These are phyloP conservation scores for Microthyrium microscopicum DNA, from an alignment of 2,329 filamentous ascomycete genomes.

Conservation along the genomic window DNA sequence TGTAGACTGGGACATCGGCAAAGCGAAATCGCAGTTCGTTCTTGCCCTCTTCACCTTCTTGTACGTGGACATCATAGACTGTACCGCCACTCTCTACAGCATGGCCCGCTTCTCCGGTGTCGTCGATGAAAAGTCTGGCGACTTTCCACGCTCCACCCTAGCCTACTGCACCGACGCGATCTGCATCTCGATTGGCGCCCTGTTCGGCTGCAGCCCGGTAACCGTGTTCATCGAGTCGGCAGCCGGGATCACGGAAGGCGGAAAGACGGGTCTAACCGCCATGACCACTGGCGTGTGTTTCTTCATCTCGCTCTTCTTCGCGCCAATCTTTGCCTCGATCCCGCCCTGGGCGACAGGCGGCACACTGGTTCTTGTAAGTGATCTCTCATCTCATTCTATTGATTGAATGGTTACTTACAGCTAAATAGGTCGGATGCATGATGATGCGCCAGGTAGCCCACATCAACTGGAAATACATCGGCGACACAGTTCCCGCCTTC, in stretches of 20 bases:
- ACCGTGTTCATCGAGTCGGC: constrained; percentile 79
- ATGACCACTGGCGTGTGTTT: constrained; percentile 69
- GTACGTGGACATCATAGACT: constrained; percentile 85
- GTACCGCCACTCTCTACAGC: constrained; percentile 71
- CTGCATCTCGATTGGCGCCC: constrained; percentile 62
- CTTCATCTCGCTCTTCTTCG: constrained; percentile 77
- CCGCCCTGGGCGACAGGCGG: constrained; percentile 80
- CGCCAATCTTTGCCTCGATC: constrained; percentile 78
- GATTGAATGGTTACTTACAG: constrained; percentile 1
- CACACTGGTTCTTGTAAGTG: constrained; percentile 55
- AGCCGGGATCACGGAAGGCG: constrained; percentile 75
- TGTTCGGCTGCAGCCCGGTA: constrained; percentile 64
- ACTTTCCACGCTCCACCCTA: constrained; percentile 71
- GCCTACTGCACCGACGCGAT: constrained; percentile 76
- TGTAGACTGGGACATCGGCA: constrained; percentile 55
- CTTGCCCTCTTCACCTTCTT: constrained; percentile 76
- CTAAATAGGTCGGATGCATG: constrained; percentile 43
- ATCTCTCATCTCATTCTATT: background rate
- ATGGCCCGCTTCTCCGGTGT: constrained; percentile 76
- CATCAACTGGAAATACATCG: constrained; percentile 78
- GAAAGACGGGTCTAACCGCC: constrained; percentile 65
- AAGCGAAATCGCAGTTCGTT: constrained; percentile 56
- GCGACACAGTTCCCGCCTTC: constrained; percentile 72
- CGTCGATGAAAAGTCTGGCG: constrained; percentile 64
- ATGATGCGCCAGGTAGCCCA: constrained; percentile 58